phyloP scores from a whole-genome alignment of 768 basidiomycete genomes.

The Holtermanniella nyarrowii region DNA sequence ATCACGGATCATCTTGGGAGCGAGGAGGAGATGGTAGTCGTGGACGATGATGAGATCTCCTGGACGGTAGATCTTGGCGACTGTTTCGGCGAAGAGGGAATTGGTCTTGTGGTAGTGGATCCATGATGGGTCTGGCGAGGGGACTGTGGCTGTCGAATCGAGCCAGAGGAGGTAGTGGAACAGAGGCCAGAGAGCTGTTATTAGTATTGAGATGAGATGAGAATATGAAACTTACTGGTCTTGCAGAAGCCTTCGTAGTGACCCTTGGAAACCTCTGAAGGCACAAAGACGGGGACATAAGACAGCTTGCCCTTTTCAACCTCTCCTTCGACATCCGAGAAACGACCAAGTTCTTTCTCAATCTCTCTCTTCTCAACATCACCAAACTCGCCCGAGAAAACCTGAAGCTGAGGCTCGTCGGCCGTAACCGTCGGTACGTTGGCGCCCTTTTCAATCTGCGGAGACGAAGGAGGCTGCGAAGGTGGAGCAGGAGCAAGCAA shows the following conservation, averaged over 20 bases:
- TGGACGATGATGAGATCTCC: constrained; percentile 76
- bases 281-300: constrained; percentile 68
- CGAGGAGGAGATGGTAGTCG: constrained; percentile 91
- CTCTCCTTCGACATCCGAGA: constrained; percentile 48
- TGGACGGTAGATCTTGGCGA: constrained; percentile 65
- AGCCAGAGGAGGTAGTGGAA: constrained; percentile 99
- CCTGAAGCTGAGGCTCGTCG: constrained; percentile 16
- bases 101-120: constrained; percentile 72
- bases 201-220: constrained; percentile 10
- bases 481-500: constrained; percentile 42
- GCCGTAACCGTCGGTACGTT: constrained; percentile 14
- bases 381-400: constrained; percentile 44
- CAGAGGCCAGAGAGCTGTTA: constrained; percentile 87
- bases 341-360: constrained; percentile 55
- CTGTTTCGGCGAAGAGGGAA: constrained; percentile 68
- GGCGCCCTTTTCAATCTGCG: constrained; percentile 3
- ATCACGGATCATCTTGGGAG: constrained; percentile 72
- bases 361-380: constrained; percentile 57
- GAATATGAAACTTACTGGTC: constrained; percentile 64
- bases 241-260: constrained; percentile 99
- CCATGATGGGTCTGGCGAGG: constrained; percentile 65
- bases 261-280: constrained; percentile 62
- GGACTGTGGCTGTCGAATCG: constrained; percentile 74
- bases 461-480: constrained; percentile 37
- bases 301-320: constrained; percentile 48